Conservation (phyloP, 1,284 basidiomycete species). For the Omphalotus olearius region DNA sequence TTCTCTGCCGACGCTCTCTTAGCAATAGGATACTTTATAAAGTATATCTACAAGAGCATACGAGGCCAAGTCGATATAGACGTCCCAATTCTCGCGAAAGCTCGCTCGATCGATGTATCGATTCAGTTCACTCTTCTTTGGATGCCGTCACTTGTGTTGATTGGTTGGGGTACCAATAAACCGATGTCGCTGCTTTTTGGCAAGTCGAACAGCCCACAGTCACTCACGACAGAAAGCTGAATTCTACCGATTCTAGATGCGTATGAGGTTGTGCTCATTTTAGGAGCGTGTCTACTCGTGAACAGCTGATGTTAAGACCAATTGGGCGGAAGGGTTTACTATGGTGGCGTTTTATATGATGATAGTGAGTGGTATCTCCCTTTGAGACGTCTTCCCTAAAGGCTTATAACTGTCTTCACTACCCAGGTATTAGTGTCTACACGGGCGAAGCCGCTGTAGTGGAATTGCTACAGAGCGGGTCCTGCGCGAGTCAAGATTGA, state of each 20-base stretch:
- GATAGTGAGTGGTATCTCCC: slow-evolving; percentile 32
- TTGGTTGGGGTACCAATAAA: slow-evolving; percentile 7
- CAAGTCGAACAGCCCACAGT: slow-evolving; percentile 17
- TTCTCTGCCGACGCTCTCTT: slow-evolving; percentile 42
- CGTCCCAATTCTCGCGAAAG: slow-evolving; percentile 25
- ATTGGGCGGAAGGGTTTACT: slow-evolving; percentile 40
- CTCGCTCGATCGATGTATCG: slow-evolving; percentile 13
- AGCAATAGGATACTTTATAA: slow-evolving; percentile 21
- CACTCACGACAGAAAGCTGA: not conserved
- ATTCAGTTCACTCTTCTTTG: slow-evolving; percentile 14
- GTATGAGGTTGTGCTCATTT: slow-evolving; percentile 38
- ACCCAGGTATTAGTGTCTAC: slow-evolving; percentile 3
- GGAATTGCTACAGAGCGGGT: too few relatives aligned
- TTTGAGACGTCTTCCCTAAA: not conserved
- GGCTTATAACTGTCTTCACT: not conserved
- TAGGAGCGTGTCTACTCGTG: slow-evolving; percentile 42
- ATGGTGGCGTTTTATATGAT: slow-evolving; percentile 41
- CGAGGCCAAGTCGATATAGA: not conserved
- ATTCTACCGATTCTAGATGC: slow-evolving; percentile 28
- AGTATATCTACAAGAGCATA: slow-evolving; percentile 16
- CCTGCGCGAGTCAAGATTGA: too few relatives aligned
- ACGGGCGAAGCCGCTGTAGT: not conserved
- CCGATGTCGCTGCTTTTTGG: slow-evolving; percentile 32
- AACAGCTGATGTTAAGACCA: slow-evolving; percentile 46
- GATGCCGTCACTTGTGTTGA: slow-evolving; percentile 13